Base-by-base conservation (phyloP, 768 basidiomycete species). In the Boletus reticuloceps region DNA sequence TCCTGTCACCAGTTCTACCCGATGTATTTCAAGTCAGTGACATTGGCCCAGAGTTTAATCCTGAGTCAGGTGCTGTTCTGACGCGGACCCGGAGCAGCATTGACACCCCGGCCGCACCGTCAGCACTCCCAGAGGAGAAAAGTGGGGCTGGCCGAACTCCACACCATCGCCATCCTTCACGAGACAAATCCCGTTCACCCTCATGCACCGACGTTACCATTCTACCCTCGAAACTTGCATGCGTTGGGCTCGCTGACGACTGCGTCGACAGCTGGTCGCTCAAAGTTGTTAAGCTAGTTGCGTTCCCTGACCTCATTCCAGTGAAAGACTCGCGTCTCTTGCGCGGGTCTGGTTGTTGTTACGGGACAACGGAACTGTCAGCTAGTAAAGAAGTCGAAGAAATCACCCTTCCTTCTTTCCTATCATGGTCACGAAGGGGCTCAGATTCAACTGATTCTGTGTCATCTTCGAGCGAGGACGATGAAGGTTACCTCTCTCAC, bases 251-350 rank as follows among this genome's bases (percentile, higher is more conserved):
- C 27, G 82, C 82, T 39, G 84, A 88, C 62, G 84, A 86, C 58
- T 75, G 77, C 45, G 80, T 83, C 34, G 85, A 89, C 54, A 78
- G 81, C 47, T 91, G 89, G 89, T 80, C 81, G 22, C 77, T 86
- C 57, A 91, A 91, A 74, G 80, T 91, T 41, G 76, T 91, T 56
- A 89, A 89, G 71, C 77, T 90, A 14, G 77, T 91, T 38, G 87
- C 88, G 7, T 90, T 83, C 67, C 86, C 88, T 0, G 88, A 89
- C 56, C 77, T 90, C 50, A 84, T 88, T 31, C 75, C 78, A n/a
- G 47, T 59, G 1, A 65, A 59, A 42, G 49, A 50, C n/a, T 39
- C 65, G 1, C 53, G 45, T 36, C 50, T 49, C 45, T 54, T 51
- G 32, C 55, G 37, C 19, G 10, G 47, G 17, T 39, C 59, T 46